Evolutionary conservation across 805 yeast species (phyloP), one percentile per base, ranked within the genome.

Genomic region (Spathaspora sp.): DNA sequence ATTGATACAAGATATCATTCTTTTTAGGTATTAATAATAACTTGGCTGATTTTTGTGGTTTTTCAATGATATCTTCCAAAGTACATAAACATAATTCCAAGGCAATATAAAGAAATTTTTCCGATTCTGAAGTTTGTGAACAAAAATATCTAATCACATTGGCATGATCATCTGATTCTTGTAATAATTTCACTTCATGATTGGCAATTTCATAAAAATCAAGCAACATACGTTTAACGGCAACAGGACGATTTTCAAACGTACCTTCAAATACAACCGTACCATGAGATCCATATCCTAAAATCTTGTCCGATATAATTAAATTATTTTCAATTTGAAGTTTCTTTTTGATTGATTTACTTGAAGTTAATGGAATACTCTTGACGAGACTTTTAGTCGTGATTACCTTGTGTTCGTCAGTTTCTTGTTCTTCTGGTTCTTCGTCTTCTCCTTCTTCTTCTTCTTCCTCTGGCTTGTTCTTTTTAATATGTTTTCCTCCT

Each of bases 241-340:
- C 99, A 5, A 94, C 99, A 1, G 96, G 97, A 51, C 99, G 78
- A 58, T 83, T 86, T 63, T 93, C 97, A 70, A 92, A 94, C 4
- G 82, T 79, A 0, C 99, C 99, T 63, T 86, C 83, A 63, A 83
- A 90, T 1, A 94, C 99, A 28, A 93, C 90, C 0, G 99, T 94
- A 26, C 99, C 99, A 59, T 92, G 97, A 0, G 97, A 89, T 1
- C 99, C 99, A 65, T 89, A 90, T 0, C 99, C 99, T 48, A 94
- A 70, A n/a, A 91, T 79, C 28, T 78, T 81, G 55, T 87, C 87
- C 0, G 96, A 81, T 2, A 93, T 80, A 0, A 77, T 72, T 55
- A 89, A 67, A 51, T 79, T 83, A 49, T 77, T 81, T 48, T 78
- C 72, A 39, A 70, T 71, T 52, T 72, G 76, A 18, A 75, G 67